Evolutionary conservation across 129 eudicot species (phyloP).

Genomic region (Dittrichia graveolens): DNA sequence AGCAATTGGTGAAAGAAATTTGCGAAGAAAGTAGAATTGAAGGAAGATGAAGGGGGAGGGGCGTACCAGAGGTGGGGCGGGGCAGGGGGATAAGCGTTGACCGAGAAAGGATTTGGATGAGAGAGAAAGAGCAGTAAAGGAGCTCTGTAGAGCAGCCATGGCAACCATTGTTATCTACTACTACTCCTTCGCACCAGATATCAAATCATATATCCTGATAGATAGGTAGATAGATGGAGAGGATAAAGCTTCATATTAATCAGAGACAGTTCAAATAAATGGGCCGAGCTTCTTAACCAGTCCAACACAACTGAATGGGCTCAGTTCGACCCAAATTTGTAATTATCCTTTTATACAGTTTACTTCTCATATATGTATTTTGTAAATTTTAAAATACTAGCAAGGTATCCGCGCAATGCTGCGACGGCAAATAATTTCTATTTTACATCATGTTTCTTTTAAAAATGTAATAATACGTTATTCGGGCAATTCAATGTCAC

Average conservation of each 20-base stretch:
- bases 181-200: background rate
- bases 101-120: slow-evolving; percentile 74
- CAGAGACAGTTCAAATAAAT: background rate
- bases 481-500: too few relatives aligned
- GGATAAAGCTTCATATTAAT: slow-evolving; percentile 25
- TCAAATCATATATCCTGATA: slow-evolving; percentile 19
- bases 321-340: background rate
- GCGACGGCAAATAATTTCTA: too few relatives aligned
- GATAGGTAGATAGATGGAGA: background rate
- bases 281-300: slow-evolving; percentile 18
- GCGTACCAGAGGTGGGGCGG: slow-evolving; percentile 49
- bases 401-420: too few relatives aligned
- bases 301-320: background rate
- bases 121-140: slow-evolving; percentile 74
- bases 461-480: too few relatives aligned
- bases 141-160: slow-evolving; percentile 81
- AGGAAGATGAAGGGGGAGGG: background rate
- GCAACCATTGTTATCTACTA: slow-evolving; percentile 40
- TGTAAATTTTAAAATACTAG: too few relatives aligned
- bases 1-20: background rate
- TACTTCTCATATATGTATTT: too few relatives aligned
- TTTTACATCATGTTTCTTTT: too few relatives aligned
- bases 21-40: background rate
- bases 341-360: too few relatives aligned
- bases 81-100: slow-evolving; percentile 60